Percentiles rank a stretch among this genome's conserved stretches.
Conservation (phyloP, 2,329 filamentous ascomycete species). For the Diplodia sapinea region DNA sequence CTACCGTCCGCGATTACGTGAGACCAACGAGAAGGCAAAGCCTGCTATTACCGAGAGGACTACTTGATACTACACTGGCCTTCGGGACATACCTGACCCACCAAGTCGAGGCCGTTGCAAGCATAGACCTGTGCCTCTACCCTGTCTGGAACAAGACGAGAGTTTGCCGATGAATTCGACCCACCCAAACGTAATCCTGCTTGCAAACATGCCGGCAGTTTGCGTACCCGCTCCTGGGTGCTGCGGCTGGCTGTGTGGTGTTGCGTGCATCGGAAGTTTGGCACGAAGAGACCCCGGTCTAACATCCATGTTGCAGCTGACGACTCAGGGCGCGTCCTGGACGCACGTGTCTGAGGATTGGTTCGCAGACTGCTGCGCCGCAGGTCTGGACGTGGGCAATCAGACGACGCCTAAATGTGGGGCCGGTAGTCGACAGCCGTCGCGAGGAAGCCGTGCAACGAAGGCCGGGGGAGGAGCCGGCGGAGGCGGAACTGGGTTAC, state of each 20-base stretch:
- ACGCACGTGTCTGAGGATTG: slow-evolving; percentile 5
- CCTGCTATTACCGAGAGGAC: background rate
- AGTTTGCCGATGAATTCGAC: background rate
- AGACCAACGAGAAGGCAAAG: background rate
- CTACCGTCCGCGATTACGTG: background rate
- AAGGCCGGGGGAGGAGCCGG: background rate
- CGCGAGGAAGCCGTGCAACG: background rate
- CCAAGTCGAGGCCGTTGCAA: background rate
- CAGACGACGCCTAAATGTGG: slow-evolving; percentile 8
- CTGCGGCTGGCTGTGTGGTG: background rate
- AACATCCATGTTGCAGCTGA: background rate
- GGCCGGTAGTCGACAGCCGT: background rate
- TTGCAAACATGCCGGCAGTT: background rate
- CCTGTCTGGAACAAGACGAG: background rate
- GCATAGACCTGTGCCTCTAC: background rate
- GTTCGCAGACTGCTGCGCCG: slow-evolving; percentile 4
- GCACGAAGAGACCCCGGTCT: background rate
- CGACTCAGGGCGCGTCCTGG: slow-evolving; percentile 2
- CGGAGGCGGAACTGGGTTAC: background rate
- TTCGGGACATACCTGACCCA: background rate
- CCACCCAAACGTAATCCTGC: background rate
- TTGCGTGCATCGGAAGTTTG: background rate
- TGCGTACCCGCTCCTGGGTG: background rate
- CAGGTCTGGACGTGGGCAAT: background rate
- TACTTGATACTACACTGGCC: background rate